Percentiles rank a stretch among this genome's conserved stretches.
Evolutionary conservation across 1,284 basidiomycete species (phyloP).

Genomic region (Boletus smithii): DNA sequence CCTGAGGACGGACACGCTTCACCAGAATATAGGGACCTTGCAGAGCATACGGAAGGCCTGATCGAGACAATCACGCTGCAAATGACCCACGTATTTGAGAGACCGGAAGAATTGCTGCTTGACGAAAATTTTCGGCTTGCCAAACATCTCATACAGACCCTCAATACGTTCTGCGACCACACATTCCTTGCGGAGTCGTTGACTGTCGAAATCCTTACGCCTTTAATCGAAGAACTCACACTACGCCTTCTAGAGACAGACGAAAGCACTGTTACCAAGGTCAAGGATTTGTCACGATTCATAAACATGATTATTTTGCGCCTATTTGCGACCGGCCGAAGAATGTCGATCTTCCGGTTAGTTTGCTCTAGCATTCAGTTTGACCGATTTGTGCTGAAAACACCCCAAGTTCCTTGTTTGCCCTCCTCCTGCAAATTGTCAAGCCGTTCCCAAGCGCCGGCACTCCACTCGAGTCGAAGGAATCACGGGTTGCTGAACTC

Average conservation of each 20-base stretch:
- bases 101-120: constrained; percentile 65
- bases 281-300: constrained; percentile 89
- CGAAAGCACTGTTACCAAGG: constrained; percentile 68
- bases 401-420: constrained; percentile 67
- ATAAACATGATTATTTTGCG: constrained; percentile 98
- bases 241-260: constrained; percentile 89
- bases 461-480: constrained; percentile 66
- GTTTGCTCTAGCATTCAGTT: constrained; percentile 26
- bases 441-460: constrained; percentile 77
- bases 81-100: constrained; percentile 86
- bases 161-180: constrained; percentile 90
- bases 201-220: constrained; percentile 74
- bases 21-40: constrained; percentile 70
- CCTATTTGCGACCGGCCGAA: constrained; percentile 86
- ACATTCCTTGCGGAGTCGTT: constrained; percentile 76
- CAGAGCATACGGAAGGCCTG: constrained; percentile 81
- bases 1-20: constrained; percentile 69
- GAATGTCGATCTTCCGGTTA: constrained; percentile 90
- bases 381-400: constrained; percentile 6
- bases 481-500: constrained; percentile 91
- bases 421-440: constrained; percentile 83
- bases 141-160: constrained; percentile 93
- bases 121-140: constrained; percentile 85
- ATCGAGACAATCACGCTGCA: constrained; percentile 86
- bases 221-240: constrained; percentile 84